Evolutionary conservation across 495 filamentous ascomycete genomes (phyloP), one percentile per base, ranked within the genome.

Genomic region (Aspergillus mulundensis): DNA sequence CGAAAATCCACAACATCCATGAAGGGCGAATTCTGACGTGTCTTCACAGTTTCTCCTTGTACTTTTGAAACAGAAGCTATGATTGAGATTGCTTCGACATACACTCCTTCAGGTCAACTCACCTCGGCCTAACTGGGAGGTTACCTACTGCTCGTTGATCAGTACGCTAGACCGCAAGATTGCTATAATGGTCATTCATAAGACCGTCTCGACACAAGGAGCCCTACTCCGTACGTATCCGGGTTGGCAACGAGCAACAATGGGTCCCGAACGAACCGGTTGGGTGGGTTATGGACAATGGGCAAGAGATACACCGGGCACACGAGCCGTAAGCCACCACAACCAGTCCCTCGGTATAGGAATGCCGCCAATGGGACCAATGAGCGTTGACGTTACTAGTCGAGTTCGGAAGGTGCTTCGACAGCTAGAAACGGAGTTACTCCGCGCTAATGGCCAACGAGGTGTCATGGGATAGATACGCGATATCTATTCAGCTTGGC

Each of bases 231-330:
- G 25, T 28, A 36, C 32, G 32, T 36, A 34, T 30, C 24, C 15
- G 24, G 40, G 20, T 44, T 19, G 15, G 5, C 18, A 30, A 34
- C 50, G 30, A 19, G 21, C 36, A 30, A 48, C 23, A 24, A 54
- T 43, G 53, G 45, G 49, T 45, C 43, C 43, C 12, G 59, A 47
- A 61, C 44, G 57, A 36, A 28, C 54, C 57, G 50, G 62, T 57
- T 62, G 54, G 59, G 57, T 57, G 58, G 58, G 24, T 36, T 57
- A 57, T 62, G 54, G 61, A 24, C 38, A 53, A 48, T 48, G 32
- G 36, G 49, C 32, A 50, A 51, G 56, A 51, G 49, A 44, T 51
- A 44, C 51, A 46, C 52, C 54, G 53, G 59, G 51, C 59, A 50
- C 51, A 61, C 52, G 57, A 60, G 39, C 57, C 57, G 57, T 58